Evolutionary conservation across 2,329 filamentous ascomycete species (phyloP), one percentile per base, ranked within the genome.

Genomic region (Emmonsia crescens): DNA sequence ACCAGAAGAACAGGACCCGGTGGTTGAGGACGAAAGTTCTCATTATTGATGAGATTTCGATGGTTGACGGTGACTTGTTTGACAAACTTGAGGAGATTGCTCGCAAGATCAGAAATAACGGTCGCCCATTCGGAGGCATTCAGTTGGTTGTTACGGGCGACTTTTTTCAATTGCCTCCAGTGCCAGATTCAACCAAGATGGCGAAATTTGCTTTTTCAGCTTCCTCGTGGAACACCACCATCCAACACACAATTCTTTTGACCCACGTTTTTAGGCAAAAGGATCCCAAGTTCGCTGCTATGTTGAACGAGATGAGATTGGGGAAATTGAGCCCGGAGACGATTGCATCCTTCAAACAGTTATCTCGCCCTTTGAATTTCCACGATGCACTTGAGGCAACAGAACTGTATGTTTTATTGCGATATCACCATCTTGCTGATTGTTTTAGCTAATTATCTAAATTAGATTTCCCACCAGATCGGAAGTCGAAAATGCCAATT

Each of bases 261-360:
- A 96, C 92, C 1, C 89, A 97, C 69, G 90, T 99, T 12, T 99
- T 99, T 78, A 90, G 94, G 77, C 94, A 99, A 72, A 91, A 89
- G 66, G 94, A 99, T 71, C 84, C 84, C 9, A 86, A 89, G 29
- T 99, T 99, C 74, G 94, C 94, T 14, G 80, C 82, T 5, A 99
- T 99, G 92, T 82, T 99, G 59, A 99, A 99, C 71, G 93, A 99
- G 74, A 96, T 99, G 91, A 87, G 94, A 57, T 80, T 97, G 61
- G 94, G 94, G 3, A 87, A 83, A 59, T 86, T 97, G 59, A 89
- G 83, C 38, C 81, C 85, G n/a, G 78, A 83, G 9, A 96, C 92
- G 0, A 86, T 96, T 40, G 78, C 82, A 9, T 84, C 86, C 0
- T 99, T 99, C 77, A 86, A 83, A 68, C 81, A 80, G 3, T 79